phyloP scores from a whole-genome alignment of 805 yeast genomes.

The Metschnikowia reukaufii region DNA sequence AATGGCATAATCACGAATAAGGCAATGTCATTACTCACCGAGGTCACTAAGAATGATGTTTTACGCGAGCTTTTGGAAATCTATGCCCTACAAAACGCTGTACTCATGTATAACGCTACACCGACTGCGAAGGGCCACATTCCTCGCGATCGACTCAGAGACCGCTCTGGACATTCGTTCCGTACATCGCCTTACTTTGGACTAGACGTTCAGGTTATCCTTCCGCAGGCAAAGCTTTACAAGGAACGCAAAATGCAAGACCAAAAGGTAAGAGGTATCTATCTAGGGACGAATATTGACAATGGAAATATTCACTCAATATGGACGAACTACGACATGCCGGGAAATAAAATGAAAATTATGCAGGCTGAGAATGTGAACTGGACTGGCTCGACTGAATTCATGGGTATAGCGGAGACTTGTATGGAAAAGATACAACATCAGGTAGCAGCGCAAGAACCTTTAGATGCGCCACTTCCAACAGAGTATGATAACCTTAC shows the following conservation, averaged over 20 bases:
- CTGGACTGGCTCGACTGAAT: not conserved
- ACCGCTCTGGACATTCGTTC: not conserved
- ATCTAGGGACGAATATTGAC: not conserved
- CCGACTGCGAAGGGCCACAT: not conserved
- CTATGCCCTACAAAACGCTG: not conserved
- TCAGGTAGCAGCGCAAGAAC: not conserved
- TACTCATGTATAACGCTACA: not conserved
- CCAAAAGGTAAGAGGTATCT: not conserved
- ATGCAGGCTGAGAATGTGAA: not conserved
- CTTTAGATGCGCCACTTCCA: not conserved
- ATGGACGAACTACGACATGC: not conserved
- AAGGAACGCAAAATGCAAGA: constrained; percentile 1
- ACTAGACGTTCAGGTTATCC: not conserved
- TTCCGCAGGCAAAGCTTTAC: not conserved
- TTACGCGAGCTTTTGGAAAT: not conserved
- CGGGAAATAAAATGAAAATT: not conserved
- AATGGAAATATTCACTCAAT: not conserved
- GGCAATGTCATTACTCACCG: not conserved
- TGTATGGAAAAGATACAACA: not conserved
- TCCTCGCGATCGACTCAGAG: not conserved
- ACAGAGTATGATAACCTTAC: not conserved
- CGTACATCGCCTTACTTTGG: not conserved
- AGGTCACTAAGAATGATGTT: not conserved
- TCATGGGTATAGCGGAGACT: not conserved
- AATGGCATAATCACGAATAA: not conserved